Evolutionary conservation across 306 rosid genomes (phyloP).

Genomic region (Parietaria judaica): DNA sequence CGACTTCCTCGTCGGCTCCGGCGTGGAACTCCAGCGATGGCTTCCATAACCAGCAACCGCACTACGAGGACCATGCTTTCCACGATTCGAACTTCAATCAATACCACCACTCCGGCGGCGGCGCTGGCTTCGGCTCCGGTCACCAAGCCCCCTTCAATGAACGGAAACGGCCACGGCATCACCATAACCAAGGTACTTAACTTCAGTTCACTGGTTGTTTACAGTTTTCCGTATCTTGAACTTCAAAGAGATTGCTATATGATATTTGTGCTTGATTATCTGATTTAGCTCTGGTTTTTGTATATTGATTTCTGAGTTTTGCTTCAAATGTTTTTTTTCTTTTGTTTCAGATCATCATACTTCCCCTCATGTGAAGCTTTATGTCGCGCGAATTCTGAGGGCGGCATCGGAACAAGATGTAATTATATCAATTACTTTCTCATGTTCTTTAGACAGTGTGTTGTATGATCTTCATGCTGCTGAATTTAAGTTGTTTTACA

Average conservation of each 20-base stretch:
- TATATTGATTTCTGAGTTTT: background rate
- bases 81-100: constrained; percentile 11
- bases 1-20: constrained; percentile 11
- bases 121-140: constrained; percentile 9
- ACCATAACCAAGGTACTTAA: constrained; percentile 20
- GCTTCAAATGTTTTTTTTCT: background rate
- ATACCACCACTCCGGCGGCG: constrained; percentile 12
- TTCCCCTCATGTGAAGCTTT: constrained; percentile 42
- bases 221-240: background rate
- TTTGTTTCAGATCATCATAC: constrained; percentile 42
- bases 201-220: constrained; percentile 28
- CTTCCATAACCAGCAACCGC: constrained; percentile 17
- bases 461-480: background rate
- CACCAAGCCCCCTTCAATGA: constrained; percentile 18
- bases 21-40: constrained; percentile 27
- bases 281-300: background rate
- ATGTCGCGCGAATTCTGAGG: constrained; percentile 73
- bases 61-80: constrained; percentile 26
- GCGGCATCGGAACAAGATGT: constrained; percentile 54
- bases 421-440: constrained; percentile 21
- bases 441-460: background rate
- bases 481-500: constrained; percentile 11
- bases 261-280: background rate
- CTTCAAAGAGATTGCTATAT: background rate
- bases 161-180: constrained; percentile 35